Percentiles rank a stretch among this genome's conserved stretches.
Conservation (phyloP, 257 asterid genomes). For the Ilex asprella region DNA sequence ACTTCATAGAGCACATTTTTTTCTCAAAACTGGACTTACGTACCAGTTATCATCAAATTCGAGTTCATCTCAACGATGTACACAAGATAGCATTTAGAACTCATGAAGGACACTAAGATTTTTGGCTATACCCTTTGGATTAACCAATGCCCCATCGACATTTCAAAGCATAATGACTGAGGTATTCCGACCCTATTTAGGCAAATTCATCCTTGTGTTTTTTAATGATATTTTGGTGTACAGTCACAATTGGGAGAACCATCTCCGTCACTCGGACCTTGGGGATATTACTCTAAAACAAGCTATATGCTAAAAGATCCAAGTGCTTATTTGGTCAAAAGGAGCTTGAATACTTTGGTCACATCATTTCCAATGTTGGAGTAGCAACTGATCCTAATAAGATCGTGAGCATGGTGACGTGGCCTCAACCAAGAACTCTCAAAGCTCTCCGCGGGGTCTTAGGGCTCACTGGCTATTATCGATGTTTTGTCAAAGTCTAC, state of each 20-base stretch:
- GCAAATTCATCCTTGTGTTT: neutral
- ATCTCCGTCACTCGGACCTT: neutral
- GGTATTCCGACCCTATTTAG: neutral
- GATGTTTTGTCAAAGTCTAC: too few species aligned
- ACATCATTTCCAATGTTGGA: too few species aligned
- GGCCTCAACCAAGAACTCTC: too few species aligned
- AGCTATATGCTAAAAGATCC: too few species aligned
- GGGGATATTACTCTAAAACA: too few species aligned
- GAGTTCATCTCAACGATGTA: neutral
- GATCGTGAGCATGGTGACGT: too few species aligned
- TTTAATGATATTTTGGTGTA: conserved; percentile 5
- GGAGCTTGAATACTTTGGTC: too few species aligned
- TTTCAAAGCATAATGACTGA: neutral
- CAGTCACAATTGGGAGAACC: neutral
- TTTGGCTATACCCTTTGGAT: neutral
- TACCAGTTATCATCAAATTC: neutral
- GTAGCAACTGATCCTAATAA: too few species aligned
- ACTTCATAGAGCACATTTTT: neutral
- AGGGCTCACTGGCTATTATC: too few species aligned
- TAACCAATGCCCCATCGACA: neutral
- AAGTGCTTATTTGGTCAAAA: too few species aligned
- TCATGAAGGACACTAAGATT: neutral
- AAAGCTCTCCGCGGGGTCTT: too few species aligned
- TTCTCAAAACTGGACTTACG: neutral
- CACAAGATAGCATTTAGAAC: neutral